A percentile compares a stretch with the other conserved stretches of the same genome.
phyloP scores from a whole-genome alignment of 2,329 filamentous ascomycete genomes.

The Emmonsiellopsis sp. region DNA sequence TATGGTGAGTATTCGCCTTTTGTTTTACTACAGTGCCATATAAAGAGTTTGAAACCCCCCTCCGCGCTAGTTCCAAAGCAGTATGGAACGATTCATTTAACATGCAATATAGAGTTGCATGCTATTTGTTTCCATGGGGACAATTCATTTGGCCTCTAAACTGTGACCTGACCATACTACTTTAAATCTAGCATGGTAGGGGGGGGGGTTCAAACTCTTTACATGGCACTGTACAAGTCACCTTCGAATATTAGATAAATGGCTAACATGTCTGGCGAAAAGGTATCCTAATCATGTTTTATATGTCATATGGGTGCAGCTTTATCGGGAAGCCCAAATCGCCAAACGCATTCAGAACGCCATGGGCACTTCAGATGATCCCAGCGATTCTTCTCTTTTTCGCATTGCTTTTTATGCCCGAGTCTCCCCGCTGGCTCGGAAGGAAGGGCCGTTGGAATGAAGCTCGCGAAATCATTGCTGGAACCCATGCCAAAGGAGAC shows the following conservation, averaged over 20 bases:
- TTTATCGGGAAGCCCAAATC: conserved; percentile 22
- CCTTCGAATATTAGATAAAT: conserved; percentile 16
- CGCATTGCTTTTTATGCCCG: conserved; percentile 49
- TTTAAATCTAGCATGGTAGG: no score
- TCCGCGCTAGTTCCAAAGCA: no score
- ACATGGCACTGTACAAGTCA: conserved; percentile 9
- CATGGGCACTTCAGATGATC: conserved; percentile 55
- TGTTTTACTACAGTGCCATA: conserved; percentile 3
- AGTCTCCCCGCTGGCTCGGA: conserved; percentile 40
- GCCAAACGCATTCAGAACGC: conserved; percentile 44
- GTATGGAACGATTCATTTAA: no score
- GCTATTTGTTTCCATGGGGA: no score
- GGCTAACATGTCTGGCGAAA: conserved; percentile 17
- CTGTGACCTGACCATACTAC: no score
- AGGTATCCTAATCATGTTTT: conserved; percentile 35
- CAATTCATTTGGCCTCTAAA: conserved; percentile 13
- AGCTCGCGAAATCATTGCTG: conserved; percentile 36
- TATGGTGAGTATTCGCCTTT: conserved; percentile 18
- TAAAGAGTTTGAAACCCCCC: no score
- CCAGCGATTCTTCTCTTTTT: conserved; percentile 48
- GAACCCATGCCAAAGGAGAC: conserved; percentile 49
- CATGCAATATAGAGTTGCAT: no score
- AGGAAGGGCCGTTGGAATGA: conserved; percentile 10
- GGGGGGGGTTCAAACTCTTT: no score
- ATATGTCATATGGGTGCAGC: conserved; percentile 31